Base-by-base conservation (phyloP, 108 stramenopile species). In the Skeletonema tropicum region DNA sequence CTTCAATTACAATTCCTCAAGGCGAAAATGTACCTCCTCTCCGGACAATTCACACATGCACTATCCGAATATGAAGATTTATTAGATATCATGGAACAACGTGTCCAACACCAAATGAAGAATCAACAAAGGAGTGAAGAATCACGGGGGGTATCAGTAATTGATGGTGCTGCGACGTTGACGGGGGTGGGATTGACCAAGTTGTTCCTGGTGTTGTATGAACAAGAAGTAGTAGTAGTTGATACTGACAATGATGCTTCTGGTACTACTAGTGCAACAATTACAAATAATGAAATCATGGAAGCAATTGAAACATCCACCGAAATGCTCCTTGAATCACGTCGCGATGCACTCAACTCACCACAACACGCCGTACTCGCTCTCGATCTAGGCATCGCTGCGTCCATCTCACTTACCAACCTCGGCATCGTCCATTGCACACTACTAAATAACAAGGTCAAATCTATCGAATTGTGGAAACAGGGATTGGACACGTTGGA, bases 1-100 rank as follows among this genome's bases (percentile, higher is more conserved):
- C 32, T n/a, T 13, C 49, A 52, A 0, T 3, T 79, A 29, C 74
- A 75, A 63, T 75, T 75, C 48, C 13, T 71, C 6, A 60, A 75
- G 55, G 74, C 81, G 12, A 71, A 71, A 57, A 42, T 82, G 8
- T 46, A 66, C 23, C 39, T 57, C 45, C 12, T 32, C 38, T 75
- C 74, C 1, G 81, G 81, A n/a, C 64, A 68, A 82, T 75, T 82
- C 57, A 60, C 14, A 29, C 65, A 66, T 12, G 68, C 73, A 0
- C 29, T 82, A 5, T 75, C 81, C 10, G 81, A 82, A 35, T 82
- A 82, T 68, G 81, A 82, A 41, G 66, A 75, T 39, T 6, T 82
- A 14, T 55, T 82, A 26, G 81, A 82, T 29, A 19, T 15, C 11
- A 82, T 82, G 81, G 74, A 82, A 55, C 12, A 30, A 29, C 70